These are phyloP conservation scores for Suillus decipiens DNA, from an alignment of 768 basidiomycete species.

Conservation along the genomic window DNA sequence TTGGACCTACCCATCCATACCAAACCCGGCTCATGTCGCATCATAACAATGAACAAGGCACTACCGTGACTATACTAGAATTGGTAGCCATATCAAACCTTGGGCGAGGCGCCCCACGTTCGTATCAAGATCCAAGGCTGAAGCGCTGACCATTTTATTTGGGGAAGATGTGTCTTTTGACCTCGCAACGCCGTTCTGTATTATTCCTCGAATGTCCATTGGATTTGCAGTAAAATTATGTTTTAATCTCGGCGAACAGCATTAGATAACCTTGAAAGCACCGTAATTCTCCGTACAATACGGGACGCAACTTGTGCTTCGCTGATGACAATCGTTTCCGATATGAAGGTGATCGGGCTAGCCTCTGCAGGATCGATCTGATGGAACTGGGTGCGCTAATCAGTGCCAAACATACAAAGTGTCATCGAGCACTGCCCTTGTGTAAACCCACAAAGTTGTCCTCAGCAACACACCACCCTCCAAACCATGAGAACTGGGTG, in stretches of 20 bases:
- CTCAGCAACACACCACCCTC: not conserved
- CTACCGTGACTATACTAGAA: not conserved
- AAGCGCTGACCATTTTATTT: not conserved
- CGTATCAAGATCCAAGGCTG: not conserved
- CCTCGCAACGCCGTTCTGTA: not conserved
- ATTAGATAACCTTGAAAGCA: not conserved
- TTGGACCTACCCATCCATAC: not conserved
- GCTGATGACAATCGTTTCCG: not conserved
- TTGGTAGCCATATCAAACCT: not conserved
- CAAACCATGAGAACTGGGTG: not conserved
- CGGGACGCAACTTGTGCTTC: not conserved
- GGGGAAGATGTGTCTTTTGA: not conserved
- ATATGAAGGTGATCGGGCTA: not conserved
- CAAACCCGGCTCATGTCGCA: not conserved
- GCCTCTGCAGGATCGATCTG: not conserved
- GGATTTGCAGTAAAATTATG: not conserved
- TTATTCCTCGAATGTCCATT: not conserved
- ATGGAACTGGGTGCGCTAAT: not conserved
- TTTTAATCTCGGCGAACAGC: conserved; percentile 1
- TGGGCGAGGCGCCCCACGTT: not conserved
- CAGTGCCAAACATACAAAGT: not conserved
- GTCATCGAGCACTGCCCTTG: not conserved
- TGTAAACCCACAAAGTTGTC: not conserved
- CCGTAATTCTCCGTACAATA: not conserved
- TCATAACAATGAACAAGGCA: not conserved